phyloP scores from a whole-genome alignment of 2,329 filamentous ascomycete species.

The Fusarium musae region DNA sequence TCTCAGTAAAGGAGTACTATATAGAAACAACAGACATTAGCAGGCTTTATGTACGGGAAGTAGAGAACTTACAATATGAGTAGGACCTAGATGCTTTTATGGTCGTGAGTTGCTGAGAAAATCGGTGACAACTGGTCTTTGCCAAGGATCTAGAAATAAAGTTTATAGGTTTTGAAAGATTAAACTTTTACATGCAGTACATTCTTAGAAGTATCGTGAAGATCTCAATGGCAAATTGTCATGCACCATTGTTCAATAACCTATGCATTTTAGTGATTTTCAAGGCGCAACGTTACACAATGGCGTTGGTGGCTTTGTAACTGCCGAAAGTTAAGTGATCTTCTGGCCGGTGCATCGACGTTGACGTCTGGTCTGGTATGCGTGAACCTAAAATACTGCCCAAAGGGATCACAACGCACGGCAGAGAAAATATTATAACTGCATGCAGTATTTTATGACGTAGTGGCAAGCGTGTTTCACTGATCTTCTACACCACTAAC shows the following conservation, averaged over 20 bases:
- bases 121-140: background rate
- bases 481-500: background rate
- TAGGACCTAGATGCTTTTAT: background rate
- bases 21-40: too few relatives aligned
- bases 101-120: fast-evolving
- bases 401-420: background rate
- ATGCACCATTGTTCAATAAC: background rate
- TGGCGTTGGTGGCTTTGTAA: background rate
- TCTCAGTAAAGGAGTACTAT: background rate
- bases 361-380: background rate
- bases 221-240: background rate
- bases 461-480: background rate
- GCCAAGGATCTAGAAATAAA: fast-evolving
- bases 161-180: fast-evolving
- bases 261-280: too few relatives aligned
- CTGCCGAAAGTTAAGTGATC: background rate
- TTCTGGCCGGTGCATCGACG: background rate
- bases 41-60: fast-evolving
- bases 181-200: background rate
- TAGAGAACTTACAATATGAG: fast-evolving
- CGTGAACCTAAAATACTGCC: background rate
- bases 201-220: background rate
- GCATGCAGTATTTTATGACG: background rate
- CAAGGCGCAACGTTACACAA: background rate
- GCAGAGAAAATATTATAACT: background rate